A percentile compares a stretch with the other conserved stretches of the same genome.
Evolutionary conservation across 1,139 yeast genomes (phyloP).

Genomic region (Hemisphaericaspora xylofermentans): DNA sequence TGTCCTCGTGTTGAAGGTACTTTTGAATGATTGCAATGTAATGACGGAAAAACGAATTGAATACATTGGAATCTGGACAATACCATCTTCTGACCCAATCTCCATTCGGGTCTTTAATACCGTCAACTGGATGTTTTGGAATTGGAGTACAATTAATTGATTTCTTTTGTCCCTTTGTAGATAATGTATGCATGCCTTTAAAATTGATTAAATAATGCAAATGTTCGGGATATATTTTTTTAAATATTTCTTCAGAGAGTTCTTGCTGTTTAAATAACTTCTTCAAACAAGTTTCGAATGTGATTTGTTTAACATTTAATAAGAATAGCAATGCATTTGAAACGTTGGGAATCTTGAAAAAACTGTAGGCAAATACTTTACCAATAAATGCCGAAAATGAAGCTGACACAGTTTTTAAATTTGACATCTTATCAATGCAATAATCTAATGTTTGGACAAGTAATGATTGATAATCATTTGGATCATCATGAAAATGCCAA

Average conservation of each 20-base stretch:
- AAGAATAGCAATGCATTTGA: constrained; percentile 61
- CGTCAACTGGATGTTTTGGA: constrained; percentile 54
- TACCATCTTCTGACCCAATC: constrained; percentile 63
- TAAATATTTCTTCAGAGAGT: constrained; percentile 5
- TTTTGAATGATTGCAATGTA: constrained; percentile 33
- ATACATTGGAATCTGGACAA: constrained; percentile 59
- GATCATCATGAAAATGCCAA: constrained; percentile 46
- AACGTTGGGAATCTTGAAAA: constrained; percentile 59
- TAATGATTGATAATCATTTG: constrained; percentile 28
- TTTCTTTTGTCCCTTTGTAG: constrained; percentile 23
- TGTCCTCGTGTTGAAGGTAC: constrained; percentile 7
- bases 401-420: constrained; percentile 55
- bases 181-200: constrained; percentile 25
- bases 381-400: constrained; percentile 76
- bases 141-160: constrained; percentile 43
- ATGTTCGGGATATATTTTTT: constrained; percentile 36
- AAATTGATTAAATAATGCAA: constrained; percentile 40
- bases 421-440: constrained; percentile 50
- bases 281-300: constrained; percentile 29
- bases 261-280: constrained; percentile 5
- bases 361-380: constrained; percentile 70
- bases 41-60: constrained; percentile 74
- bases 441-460: constrained; percentile 57
- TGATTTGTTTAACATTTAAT: constrained; percentile 52
- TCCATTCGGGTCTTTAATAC: constrained; percentile 61